Base-by-base conservation (phyloP, 441 rosid genomes). In the Mallotus japonicus region DNA sequence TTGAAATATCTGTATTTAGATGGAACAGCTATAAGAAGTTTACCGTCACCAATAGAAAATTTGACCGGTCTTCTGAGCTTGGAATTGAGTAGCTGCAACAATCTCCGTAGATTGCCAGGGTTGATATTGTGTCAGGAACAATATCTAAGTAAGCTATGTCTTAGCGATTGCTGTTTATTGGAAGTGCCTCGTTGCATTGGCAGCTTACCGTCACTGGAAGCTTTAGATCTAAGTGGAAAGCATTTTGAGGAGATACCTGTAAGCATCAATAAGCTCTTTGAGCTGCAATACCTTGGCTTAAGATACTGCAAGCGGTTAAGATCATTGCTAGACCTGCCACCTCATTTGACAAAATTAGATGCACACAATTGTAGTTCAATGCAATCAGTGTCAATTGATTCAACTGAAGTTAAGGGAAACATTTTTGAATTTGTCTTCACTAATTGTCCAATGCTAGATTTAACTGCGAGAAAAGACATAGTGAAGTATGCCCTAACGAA, bases 241-340 rank as follows among this genome's bases (percentile, higher is more conserved):
- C 8, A 0, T 15, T 70, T 76, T 8, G 7, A 20, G 17, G 46
- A 28, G 6, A 19, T 79, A 49, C 77, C 78, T 9, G 5, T 7
- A 24, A 51, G 67, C 61, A 76, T 85, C 6, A 51, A 10, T 3
- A 13, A 11, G 6, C 74, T 78, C 16, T 37, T 42, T 42, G 17
- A 44, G 10, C 46, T 80, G 12, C 0, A 11, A 37, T 0, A 0
- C 2, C 80, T 80, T 1, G 42, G 47, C 9, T 22, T 77, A 73
- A 57, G 77, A 32, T 2, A 50, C 44, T 82, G 81, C 63, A 5
- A 2, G 60, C 34, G 10, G 22, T 71, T 53, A 17, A 15, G 1
- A 5, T 65, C 62, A 10, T 46, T 81, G 16, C 76, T 55, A 15
- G 17, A 62, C 14, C 58, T 78, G 28, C 73, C 69, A 3, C 49